phyloP scores from a whole-genome alignment of 2,329 filamentous ascomycete species.

The Aspergillus alliaceus region DNA sequence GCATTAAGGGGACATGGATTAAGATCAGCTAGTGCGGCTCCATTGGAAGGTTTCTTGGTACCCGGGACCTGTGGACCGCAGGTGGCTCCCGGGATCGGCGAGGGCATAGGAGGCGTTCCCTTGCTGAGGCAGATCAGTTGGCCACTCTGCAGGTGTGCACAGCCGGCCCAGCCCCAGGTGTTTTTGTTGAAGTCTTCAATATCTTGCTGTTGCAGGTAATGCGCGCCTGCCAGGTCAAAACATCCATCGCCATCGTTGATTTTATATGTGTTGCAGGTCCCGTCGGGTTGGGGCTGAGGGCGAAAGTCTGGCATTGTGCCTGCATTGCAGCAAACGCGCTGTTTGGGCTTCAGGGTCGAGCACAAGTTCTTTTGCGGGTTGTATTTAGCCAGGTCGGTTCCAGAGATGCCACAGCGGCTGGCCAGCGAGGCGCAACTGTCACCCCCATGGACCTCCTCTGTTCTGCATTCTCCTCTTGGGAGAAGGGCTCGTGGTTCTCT shows the following conservation, averaged over 20 bases:
- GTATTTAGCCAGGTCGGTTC: constrained; percentile 6
- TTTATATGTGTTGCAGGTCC: constrained; percentile 38
- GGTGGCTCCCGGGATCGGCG: constrained; percentile 35
- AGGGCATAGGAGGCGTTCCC: constrained; percentile 44
- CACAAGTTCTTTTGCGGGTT: constrained; percentile 8
- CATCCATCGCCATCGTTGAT: constrained; percentile 32
- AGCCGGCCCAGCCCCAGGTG: constrained; percentile 50
- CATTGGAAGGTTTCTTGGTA: constrained; percentile 32
- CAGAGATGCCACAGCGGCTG: constrained; percentile 8
- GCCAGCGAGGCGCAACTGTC: constrained; percentile 9
- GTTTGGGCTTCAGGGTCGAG: constrained; percentile 23
- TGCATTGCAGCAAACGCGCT: constrained; percentile 23
- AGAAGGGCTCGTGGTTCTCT: neutral
- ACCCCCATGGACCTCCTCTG: neutral
- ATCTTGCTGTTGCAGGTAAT: constrained; percentile 36
- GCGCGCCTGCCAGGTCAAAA: constrained; percentile 22
- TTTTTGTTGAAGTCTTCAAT: constrained; percentile 43
- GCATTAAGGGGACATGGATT: constrained; percentile 50
- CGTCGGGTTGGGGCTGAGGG: constrained; percentile 37
- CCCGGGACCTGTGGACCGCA: constrained; percentile 50
- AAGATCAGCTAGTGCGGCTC: constrained; percentile 32
- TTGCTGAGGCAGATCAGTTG: constrained; percentile 43
- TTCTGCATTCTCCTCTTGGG: neutral
- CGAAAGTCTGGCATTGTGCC: constrained; percentile 18
- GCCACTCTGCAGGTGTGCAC: constrained; percentile 31